Evolutionary conservation across 306 rosid species (phyloP).

Genomic region (Hippophae tibetana): DNA sequence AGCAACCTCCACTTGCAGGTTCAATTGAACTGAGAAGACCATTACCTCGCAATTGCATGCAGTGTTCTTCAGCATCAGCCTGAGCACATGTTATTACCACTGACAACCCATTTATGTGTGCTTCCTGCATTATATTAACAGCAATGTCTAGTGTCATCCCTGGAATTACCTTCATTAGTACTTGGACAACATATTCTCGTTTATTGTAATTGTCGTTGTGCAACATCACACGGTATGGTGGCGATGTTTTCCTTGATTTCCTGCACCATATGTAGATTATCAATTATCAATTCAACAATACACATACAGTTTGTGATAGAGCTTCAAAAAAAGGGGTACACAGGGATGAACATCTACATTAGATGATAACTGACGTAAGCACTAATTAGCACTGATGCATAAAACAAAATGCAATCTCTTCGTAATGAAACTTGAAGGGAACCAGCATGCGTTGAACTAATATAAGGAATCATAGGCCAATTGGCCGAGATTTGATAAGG

Average conservation of each 20-base stretch:
- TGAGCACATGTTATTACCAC: constrained; percentile 64
- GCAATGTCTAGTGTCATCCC: constrained; percentile 75
- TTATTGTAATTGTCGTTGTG: constrained; percentile 71
- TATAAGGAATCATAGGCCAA: too few species aligned
- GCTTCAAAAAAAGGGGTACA: too few species aligned
- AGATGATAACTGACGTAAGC: too few species aligned
- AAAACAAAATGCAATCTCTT: too few species aligned
- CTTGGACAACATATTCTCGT: constrained; percentile 72
- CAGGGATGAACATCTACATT: too few species aligned
- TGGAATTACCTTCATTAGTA: constrained; percentile 77
- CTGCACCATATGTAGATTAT: constrained; percentile 23
- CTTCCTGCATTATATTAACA: constrained; percentile 76
- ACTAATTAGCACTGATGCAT: too few species aligned
- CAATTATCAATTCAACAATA: neutral
- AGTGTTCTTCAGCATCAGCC: constrained; percentile 73
- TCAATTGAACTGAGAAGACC: constrained; percentile 73
- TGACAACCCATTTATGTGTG: constrained; percentile 56
- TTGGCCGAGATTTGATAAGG: too few species aligned
- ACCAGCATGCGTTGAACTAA: neutral
- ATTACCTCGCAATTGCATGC: constrained; percentile 63
- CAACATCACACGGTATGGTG: constrained; percentile 58
- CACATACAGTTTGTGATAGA: neutral
- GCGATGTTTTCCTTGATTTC: constrained; percentile 49
- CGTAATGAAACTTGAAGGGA: neutral
- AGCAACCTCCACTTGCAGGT: constrained; percentile 62